Evolutionary conservation across 768 basidiomycete genomes (phyloP).

Genomic region (Wakefieldia striispora): DNA sequence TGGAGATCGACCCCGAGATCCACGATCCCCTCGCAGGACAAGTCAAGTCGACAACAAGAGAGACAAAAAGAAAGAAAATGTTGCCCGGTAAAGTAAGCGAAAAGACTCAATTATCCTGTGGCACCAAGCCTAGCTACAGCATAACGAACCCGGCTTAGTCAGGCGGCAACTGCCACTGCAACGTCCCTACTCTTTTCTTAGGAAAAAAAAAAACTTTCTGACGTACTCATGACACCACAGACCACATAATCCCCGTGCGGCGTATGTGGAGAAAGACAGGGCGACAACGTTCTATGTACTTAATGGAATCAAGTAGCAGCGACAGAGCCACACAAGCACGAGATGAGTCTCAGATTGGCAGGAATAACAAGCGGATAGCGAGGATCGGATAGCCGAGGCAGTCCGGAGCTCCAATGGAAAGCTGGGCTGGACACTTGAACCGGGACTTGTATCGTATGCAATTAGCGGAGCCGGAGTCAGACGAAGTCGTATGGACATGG

Average conservation of each 20-base stretch:
- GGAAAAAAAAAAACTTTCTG: not conserved
- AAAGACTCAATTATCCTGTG: slow-evolving; percentile 7
- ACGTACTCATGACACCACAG: not conserved
- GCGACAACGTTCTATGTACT: no score
- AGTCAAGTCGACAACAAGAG: not conserved
- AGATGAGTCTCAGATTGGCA: no score
- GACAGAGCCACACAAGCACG: not conserved
- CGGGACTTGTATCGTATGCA: no score
- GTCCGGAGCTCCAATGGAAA: no score
- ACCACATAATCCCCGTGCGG: slow-evolving; percentile 1
- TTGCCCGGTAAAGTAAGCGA: slow-evolving; percentile 16
- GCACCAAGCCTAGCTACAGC: slow-evolving; percentile 5
- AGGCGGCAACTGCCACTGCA: slow-evolving; percentile 30
- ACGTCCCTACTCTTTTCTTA: not conserved
- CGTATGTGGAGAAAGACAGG: no score
- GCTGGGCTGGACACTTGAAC: no score
- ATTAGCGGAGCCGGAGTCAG: no score
- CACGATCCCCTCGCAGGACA: slow-evolving; percentile 17
- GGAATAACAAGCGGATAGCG: no score
- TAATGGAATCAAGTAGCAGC: not conserved
- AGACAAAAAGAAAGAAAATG: slow-evolving; percentile 16
- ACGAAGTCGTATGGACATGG: no score
- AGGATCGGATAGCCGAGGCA: no score
- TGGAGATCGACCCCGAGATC: slow-evolving; percentile 26
- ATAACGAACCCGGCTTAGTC: slow-evolving; percentile 27